Conservation (phyloP, 139 green algal genomes). For the Gonium pectorale region DNA sequence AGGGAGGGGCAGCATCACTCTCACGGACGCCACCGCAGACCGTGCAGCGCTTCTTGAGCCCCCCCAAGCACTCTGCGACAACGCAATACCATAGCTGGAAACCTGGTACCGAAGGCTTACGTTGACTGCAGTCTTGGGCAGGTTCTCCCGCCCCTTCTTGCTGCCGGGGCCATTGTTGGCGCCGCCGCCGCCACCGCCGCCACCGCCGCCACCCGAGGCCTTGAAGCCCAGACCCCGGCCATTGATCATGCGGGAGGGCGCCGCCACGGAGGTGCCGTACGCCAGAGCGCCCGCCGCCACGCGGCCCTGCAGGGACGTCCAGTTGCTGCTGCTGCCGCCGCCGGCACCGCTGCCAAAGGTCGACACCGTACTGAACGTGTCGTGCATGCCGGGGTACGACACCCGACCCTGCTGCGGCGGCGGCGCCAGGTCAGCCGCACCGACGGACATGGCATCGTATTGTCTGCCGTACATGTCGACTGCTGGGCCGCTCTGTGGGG, state of each 20-base stretch:
- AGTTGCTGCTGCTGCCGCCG: constrained; percentile 13
- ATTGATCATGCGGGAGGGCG: constrained; percentile 41
- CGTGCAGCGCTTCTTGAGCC: no score
- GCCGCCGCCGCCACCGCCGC: neutral
- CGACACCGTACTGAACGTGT: no score
- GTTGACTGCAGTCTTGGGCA: constrained; percentile 32
- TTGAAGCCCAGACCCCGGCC: constrained; percentile 29
- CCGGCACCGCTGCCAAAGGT: neutral
- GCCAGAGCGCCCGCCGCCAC: constrained; percentile 27
- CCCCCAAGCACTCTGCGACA: no score
- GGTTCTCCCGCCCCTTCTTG: constrained; percentile 54
- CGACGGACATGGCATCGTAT: no score
- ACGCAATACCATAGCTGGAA: no score
- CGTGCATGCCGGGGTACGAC: neutral
- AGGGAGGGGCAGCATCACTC: no score
- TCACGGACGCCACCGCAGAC: no score
- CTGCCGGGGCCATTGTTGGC: neutral
- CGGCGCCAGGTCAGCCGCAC: no score
- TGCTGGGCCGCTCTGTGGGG: no score
- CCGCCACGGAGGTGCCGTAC: constrained; percentile 38
- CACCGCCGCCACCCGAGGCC: constrained; percentile 4
- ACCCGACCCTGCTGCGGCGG: no score
- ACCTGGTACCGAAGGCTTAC: no score
- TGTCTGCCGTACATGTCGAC: no score
- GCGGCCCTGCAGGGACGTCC: constrained; percentile 31